Percentiles rank a stretch among this genome's conserved stretches.
phyloP scores from a whole-genome alignment of 192 early-diverging fungal species.

The Allomyces macrogynus region DNA sequence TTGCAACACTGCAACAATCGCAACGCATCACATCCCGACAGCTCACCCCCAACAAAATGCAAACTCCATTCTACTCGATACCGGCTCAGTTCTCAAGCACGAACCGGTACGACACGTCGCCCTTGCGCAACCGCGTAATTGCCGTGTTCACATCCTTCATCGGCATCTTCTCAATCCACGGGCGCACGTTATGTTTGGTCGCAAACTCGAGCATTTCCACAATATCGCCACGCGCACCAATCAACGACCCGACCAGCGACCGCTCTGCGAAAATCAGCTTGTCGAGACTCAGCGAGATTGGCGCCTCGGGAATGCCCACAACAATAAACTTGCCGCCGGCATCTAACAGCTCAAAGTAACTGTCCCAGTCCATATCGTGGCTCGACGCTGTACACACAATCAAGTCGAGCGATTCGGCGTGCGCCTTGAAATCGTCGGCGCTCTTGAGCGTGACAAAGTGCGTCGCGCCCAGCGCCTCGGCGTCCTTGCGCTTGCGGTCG shows the following conservation, averaged over 20 bases:
- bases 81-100: constrained; percentile 38
- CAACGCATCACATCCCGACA: too few species aligned
- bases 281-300: constrained; percentile 16
- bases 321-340: constrained; percentile 37
- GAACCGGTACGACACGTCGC: constrained; percentile 42
- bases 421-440: constrained; percentile 9
- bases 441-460: constrained; percentile 1
- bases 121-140: constrained; percentile 25
- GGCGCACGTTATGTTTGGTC: constrained; percentile 37
- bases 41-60: too few species aligned
- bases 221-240: constrained; percentile 35
- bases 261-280: constrained; percentile 18
- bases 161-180: constrained; percentile 40
- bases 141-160: constrained; percentile 37
- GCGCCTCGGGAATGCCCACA: constrained; percentile 38
- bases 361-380: constrained; percentile 20
- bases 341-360: constrained; percentile 24
- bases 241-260: constrained; percentile 33
- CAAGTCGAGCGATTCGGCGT: constrained; percentile 12
- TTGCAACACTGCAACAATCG: too few species aligned
- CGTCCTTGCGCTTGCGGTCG: background rate
- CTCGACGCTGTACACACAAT: constrained; percentile 16
- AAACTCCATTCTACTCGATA: too few species aligned
- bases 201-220: constrained; percentile 47
- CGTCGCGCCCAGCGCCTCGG: background rate